Conservation (phyloP, 2,329 filamentous ascomycete species). For the Keithomyces neogunnii region DNA sequence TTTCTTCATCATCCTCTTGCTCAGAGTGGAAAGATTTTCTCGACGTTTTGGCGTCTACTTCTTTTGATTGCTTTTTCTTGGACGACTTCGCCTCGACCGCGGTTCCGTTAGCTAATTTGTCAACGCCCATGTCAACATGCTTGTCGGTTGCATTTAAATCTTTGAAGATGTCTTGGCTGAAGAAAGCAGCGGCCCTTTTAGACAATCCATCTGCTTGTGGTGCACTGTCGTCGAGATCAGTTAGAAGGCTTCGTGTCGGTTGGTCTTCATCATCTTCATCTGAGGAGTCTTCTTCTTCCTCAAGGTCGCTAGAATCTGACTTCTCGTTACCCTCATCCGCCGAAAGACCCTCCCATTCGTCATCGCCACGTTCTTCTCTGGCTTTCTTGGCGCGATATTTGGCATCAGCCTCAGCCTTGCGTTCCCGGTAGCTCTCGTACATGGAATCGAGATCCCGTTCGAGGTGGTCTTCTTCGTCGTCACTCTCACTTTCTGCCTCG, state of each 20-base stretch:
- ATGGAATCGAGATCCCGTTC: constrained; percentile 79
- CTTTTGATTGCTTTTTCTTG: not conserved
- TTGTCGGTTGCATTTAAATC: constrained; percentile 35
- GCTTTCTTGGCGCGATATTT: constrained; percentile 89
- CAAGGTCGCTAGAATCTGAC: constrained; percentile 45
- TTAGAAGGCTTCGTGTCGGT: constrained; percentile 21
- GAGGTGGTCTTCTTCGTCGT: constrained; percentile 73
- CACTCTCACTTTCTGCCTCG: constrained; percentile 54
- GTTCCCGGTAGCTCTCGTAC: constrained; percentile 79
- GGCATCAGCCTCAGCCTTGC: constrained; percentile 69
- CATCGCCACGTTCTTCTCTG: constrained; percentile 70
- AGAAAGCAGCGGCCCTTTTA: constrained; percentile 79
- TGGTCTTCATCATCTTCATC: constrained; percentile 24
- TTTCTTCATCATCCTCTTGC: constrained; percentile 26
- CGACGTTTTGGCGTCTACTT: constrained; percentile 2
- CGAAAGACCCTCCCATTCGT: constrained; percentile 89
- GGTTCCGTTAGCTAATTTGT: not conserved
- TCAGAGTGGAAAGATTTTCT: not conserved
- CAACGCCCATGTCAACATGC: constrained; percentile 41
- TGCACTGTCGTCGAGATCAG: constrained; percentile 31
- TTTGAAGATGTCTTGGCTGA: constrained; percentile 91
- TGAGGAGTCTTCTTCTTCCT: constrained; percentile 39
- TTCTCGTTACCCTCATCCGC: constrained; percentile 50
- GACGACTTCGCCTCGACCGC: not conserved
- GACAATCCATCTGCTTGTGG: constrained; percentile 52